Percentiles rank a stretch among this genome's conserved stretches.
Evolutionary conservation across 2,329 filamentous ascomycete species (phyloP).

Genomic region (Lasiodiplodia gonubiensis): DNA sequence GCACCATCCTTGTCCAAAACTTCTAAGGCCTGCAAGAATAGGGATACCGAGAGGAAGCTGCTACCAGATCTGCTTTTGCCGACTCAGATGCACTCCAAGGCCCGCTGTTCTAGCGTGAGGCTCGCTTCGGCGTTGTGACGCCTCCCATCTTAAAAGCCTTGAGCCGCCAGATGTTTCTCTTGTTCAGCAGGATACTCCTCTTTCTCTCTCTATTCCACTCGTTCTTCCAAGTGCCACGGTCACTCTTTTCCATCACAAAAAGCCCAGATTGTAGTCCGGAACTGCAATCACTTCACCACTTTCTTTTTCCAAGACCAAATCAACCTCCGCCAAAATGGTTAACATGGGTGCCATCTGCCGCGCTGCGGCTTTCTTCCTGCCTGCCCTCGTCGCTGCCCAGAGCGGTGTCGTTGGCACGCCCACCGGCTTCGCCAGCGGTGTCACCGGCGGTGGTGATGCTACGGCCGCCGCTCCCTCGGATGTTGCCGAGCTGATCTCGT

Average conservation of each 20-base stretch:
- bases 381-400: constrained; percentile 20
- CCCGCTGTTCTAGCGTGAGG: constrained; percentile 13
- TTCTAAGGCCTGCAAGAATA: not conserved
- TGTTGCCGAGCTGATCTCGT: constrained; percentile 33
- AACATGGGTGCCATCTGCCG: constrained; percentile 14
- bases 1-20: not conserved
- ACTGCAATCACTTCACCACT: constrained; percentile 9
- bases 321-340: constrained; percentile 15
- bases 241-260: constrained; percentile 8
- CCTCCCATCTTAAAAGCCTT: constrained; percentile 9
- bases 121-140: not conserved
- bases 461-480: constrained; percentile 35
- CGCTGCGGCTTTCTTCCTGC: constrained; percentile 19
- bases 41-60: constrained; percentile 9
- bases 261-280: constrained; percentile 21
- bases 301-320: constrained; percentile 3
- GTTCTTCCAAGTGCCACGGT: not conserved
- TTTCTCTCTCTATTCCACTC: constrained; percentile 11
- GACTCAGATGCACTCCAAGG: constrained; percentile 2
- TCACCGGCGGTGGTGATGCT: constrained; percentile 37
- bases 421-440: constrained; percentile 37
- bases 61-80: constrained; percentile 6
- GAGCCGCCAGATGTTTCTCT: not conserved
- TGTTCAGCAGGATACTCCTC: constrained; percentile 7
- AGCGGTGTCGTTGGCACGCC: constrained; percentile 35